Evolutionary conservation across 495 filamentous ascomycete species (phyloP), one percentile per base, ranked within the genome.

Genomic region (Penicillium salamii): DNA sequence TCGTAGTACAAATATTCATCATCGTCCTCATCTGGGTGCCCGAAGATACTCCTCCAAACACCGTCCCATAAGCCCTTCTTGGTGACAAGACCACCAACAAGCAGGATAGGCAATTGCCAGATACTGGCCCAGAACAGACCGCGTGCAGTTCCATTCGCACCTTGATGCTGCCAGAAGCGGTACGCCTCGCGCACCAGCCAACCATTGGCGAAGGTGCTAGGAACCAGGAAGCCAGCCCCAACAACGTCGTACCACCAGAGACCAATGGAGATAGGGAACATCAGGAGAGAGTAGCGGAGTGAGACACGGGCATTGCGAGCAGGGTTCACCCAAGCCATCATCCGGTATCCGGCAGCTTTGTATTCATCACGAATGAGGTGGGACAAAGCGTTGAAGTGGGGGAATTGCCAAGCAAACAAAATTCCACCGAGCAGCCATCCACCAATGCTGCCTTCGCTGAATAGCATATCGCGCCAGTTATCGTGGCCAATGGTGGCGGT

Each of bases 121-220:
- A 98, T 90, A 67, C 90, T 95, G 0, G 93, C 90, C 93, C 93
- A 98, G 69, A 98, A 98, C 48, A 98, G 62, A 5, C 85, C 86
- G 36, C 89, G 82, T 6, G 95, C 95, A 34, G 75, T 87, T 5
- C 95, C 95, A 54, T 87, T 82, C 36, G 81, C 77, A 12, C 92
- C 93, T 49, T 89, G 81, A 24, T 82, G 71, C 48, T 80, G 77
- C 83, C 87, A 96, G 68, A 97, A 97, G 42, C 75, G 75, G 60
- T 87, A 83, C 1, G 95, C 90, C 66, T 96, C 84, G 31, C 82
- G 78, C 12, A 84, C 78, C 52, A 97, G 77, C 95, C 95, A 97
- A 35, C 78, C 76, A 67, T 98, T 98, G 33, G 92, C 84, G 3
- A 90, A 72, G 23, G 79, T 72, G 60, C 90, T 96, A 20, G 90